Evolutionary conservation across 73 alveolate species (phyloP).

Genomic region (Paramecium pentaurelia): DNA sequence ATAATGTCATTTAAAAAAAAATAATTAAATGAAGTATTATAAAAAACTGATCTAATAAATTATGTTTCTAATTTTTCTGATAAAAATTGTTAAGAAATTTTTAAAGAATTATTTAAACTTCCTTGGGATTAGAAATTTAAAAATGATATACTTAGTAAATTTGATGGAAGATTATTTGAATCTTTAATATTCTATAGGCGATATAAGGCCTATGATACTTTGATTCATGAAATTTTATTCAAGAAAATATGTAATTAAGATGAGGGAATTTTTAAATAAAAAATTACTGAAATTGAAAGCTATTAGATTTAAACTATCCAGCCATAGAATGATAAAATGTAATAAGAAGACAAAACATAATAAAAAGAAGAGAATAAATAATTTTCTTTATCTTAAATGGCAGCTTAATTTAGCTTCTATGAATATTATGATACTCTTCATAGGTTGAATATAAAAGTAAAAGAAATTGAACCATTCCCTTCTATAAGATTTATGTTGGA

Average conservation of each 20-base stretch:
- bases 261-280: neutral
- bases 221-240: neutral
- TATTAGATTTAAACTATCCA: no score
- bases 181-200: neutral
- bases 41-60: neutral
- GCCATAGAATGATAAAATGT: no score
- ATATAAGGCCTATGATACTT: neutral
- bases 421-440: neutral
- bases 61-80: neutral
- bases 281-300: no score
- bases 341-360: no score
- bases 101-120: neutral
- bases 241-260: neutral
- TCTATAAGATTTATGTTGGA: neutral
- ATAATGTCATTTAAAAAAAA: neutral
- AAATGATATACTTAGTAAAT: neutral
- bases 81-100: neutral
- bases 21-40: neutral
- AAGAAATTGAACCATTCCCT: neutral
- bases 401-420: neutral
- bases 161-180: neutral
- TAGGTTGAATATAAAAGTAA: neutral
- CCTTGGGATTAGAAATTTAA: neutral
- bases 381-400: neutral
- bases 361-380: neutral